phyloP scores from a whole-genome alignment of 352 stramenopile species.

The Aphanomyces stellatus region DNA sequence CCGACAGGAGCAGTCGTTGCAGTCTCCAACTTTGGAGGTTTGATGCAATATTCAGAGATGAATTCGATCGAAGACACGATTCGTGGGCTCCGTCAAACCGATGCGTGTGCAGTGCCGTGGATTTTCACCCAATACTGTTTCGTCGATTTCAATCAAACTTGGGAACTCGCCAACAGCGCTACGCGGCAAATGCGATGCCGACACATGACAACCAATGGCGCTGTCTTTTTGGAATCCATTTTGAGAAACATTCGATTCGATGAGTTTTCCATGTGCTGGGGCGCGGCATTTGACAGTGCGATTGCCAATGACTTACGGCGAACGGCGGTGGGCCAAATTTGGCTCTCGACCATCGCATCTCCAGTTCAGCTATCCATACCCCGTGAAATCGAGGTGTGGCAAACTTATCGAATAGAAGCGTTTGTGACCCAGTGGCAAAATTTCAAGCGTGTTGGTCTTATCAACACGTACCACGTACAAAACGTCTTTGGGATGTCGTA shows the following conservation, averaged over 20 bases:
- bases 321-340: constrained; percentile 65
- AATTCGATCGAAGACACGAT: too few species aligned
- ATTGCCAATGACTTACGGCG: not conserved
- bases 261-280: not conserved
- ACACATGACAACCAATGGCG: not conserved
- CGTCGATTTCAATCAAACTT: constrained; percentile 6
- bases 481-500: not conserved
- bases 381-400: not conserved
- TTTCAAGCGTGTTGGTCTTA: not conserved
- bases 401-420: not conserved
- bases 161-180: not conserved
- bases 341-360: constrained; percentile 20
- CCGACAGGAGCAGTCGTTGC: too few species aligned
- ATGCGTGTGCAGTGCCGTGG: constrained; percentile 1
- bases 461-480: not conserved
- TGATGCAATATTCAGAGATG: too few species aligned
- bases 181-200: constrained; percentile 7
- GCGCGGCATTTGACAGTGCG: not conserved
- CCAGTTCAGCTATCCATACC: not conserved
- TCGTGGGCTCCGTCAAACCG: not conserved
- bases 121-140: constrained; percentile 13
- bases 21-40: too few species aligned
- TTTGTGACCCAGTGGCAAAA: not conserved
- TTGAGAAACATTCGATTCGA: constrained; percentile 6
- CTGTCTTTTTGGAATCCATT: constrained; percentile 4